Evolutionary conservation across 2,329 filamentous ascomycete species (phyloP), one percentile per base, ranked within the genome.

Genomic region (Colletotrichum sp.): DNA sequence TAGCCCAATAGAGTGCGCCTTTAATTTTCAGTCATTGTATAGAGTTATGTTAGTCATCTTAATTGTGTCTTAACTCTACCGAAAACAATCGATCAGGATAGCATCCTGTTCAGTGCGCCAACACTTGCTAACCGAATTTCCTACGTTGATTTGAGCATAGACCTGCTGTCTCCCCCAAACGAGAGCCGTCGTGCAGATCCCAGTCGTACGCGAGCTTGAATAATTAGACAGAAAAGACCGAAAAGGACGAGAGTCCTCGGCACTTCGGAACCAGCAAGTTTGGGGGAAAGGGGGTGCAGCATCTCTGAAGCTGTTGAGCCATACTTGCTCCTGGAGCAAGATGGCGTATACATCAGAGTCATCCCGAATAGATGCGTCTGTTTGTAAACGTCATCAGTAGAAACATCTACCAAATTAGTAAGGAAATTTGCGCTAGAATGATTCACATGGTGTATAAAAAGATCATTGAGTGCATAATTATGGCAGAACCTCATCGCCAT

Each of bases 211-310:
- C 1, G 6, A 13, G 2, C 2, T 21, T 13, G 10, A 21, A 52
- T 8, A 21, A 52, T 7, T 2, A 21, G 10, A 52, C 0, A 52
- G 43, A 12, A 18, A 13, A 21, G 10, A 21, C 10, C n/a, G n/a
- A 13, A 3, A 52, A 21, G 6, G 0, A 52, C 6, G 6, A 52
- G n/a, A 21, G 10, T 48, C 10, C 38, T n/a, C 38, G 18, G 3
- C 10, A 48, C 18, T n/a, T 48, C 5, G 0, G 1, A 43, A 10
- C 0, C 5, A n/a, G 1, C 18, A 1, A 1, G 1, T 48, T 6
- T 48, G 34, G 15, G 34, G 3, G 13, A 16, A 18, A 4, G 38
- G 1, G 38, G 38, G 5, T n/a, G 38, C 9, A 7, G 0, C 1
- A 18, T 48, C 38, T 48, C 8, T 43, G 38, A 10, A 43, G 18